Base-by-base conservation (phyloP, 1,284 basidiomycete species). In the Ceratobasidium sp. region DNA sequence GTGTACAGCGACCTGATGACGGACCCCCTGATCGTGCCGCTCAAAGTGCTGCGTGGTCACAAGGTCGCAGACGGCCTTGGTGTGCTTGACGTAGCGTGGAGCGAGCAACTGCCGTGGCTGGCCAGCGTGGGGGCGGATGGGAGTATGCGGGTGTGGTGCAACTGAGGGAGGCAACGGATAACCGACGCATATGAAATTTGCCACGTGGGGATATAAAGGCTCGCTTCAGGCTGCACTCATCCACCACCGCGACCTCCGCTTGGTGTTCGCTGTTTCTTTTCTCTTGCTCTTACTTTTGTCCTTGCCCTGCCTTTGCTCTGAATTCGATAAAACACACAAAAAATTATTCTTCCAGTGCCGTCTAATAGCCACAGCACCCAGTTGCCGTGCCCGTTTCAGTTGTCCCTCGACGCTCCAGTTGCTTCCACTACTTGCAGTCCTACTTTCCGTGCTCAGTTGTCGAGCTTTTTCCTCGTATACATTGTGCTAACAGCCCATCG, bases 21-120 rank as follows among this genome's bases (percentile, higher is more conserved):
- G 73, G 96, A 98, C 81, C 93, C 97, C 42, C 84, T 98, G 73
- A 95, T 99, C 77, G 96, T 99, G 0, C 97, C 97, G 36, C 84
- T 99, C 77, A 99, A 99, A 83, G 96, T 99, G 73, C 84, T 99
- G 63, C 85, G 94, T 40, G 96, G 95, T 33, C 97, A 99, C 82
- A 83, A 86, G 64, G 82, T 98, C 70, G 86, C 82, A 72, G 92
- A 96, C 38, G 92, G 92, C 0, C 85, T 99, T 51, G 97, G 97
- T 60, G 95, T 98, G 60, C 84, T 99, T 75, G 92, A 95, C 78
- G 83, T 96, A 73, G 88, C 86, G 78, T 99, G 97, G 96, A 58
- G 64, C 28, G 51, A 63, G 44, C 72, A 72, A 16, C 48, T 74
- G 28, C 95, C 97, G 64, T 99, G 96, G 96, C 85, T 98, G 66